phyloP scores from a whole-genome alignment of 1,284 basidiomycete species.

The Moniliophthora roreri region DNA sequence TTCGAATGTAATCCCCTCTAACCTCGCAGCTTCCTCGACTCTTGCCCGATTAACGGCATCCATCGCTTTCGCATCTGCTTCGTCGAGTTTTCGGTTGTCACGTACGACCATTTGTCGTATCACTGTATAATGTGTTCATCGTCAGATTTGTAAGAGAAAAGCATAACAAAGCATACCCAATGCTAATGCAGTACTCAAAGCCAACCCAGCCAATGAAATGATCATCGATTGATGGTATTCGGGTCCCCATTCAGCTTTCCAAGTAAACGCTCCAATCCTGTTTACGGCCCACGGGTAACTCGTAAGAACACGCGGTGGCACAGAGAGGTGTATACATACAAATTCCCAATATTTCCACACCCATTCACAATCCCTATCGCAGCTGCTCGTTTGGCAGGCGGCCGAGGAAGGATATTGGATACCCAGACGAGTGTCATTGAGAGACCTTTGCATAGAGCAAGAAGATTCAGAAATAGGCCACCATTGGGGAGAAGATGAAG shows the following conservation, averaged over 20 bases:
- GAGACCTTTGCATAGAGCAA: slow-evolving; percentile 50
- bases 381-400: slow-evolving; percentile 56
- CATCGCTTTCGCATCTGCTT: slow-evolving; percentile 40
- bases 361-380: slow-evolving; percentile 39
- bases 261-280: slow-evolving; percentile 52
- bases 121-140: slow-evolving; percentile 27
- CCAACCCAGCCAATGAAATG: slow-evolving; percentile 42
- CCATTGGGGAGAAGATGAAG: not conserved
- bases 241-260: slow-evolving; percentile 51
- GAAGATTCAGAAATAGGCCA: not conserved
- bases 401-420: slow-evolving; percentile 59
- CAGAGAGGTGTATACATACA: slow-evolving; percentile 29
- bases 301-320: no score
- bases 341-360: slow-evolving; percentile 26
- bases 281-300: not conserved
- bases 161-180: slow-evolving; percentile 29
- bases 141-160: not conserved
- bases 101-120: slow-evolving; percentile 45
- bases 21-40: slow-evolving; percentile 47
- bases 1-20: slow-evolving; percentile 52
- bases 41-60: slow-evolving; percentile 38
- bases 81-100: slow-evolving; percentile 45
- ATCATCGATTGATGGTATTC: slow-evolving; percentile 51
- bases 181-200: slow-evolving; percentile 34
- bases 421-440: slow-evolving; percentile 65